Base-by-base conservation (phyloP, 2,329 filamentous ascomycete species). In the Trichophyton mentagrophytes region DNA sequence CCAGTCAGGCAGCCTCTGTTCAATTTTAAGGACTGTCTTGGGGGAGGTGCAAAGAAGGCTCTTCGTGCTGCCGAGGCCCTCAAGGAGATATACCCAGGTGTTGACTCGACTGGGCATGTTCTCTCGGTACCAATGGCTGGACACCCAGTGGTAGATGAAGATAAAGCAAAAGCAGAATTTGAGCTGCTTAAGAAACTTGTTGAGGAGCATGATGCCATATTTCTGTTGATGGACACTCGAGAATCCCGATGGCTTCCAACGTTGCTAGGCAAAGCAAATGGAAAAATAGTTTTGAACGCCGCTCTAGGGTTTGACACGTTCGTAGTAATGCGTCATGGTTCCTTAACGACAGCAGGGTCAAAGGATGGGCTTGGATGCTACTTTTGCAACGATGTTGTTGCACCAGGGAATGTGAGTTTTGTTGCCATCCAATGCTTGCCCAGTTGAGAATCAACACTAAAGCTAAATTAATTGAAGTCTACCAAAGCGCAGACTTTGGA, bases 301-400 rank as follows among this genome's bases (percentile, higher is more conserved):
- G 93, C 93, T 1, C 80, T 99, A 2, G 93, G 93, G 0, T 99
- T 99, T 69, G 93, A 99, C 74, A 93, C 90, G 0, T 99, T 89
- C 68, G 90, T 99, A 1, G 90, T 96, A 40, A 97, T 99, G 93
- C 84, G 93, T 61, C 93, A 99, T 72, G 93, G 93, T 1, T 79
- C 89, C 4, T 82, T 84, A 66, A 78, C 79, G 2, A 72, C 75
- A 47, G 76, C 79, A 58, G 78, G 82, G 9, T 79, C 76, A n/a
- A 78, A 83, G 60, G 78, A 84, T 58, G 84, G 89, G 27, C 79
- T 97, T 27, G 93, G 93, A 8, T 99, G 93, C 74, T 99, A 99
- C 72, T 99, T 97, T 74, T 99, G 93, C 76, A 97, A 95, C 69
- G 93, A 99, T 71, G 92, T 99, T 27, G 92, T 97, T 57, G 89